phyloP scores from a whole-genome alignment of 1,139 yeast species.

The Magnusiomyces sp. region DNA sequence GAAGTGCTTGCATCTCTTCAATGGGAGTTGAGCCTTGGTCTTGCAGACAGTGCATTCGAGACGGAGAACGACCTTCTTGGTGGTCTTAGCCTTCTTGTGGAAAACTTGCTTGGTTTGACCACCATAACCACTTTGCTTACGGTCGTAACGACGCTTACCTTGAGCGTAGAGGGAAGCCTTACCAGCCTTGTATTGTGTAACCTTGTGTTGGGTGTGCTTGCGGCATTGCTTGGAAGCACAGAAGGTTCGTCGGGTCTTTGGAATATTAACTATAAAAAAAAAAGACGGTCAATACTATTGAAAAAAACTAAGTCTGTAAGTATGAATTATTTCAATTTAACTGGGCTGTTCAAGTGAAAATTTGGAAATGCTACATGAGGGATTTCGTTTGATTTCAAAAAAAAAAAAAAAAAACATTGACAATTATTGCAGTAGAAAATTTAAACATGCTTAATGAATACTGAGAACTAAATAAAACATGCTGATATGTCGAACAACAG shows the following conservation, averaged over 20 bases:
- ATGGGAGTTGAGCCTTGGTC: conserved; percentile 96
- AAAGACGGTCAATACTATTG: too few species aligned
- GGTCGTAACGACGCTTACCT: conserved; percentile 99
- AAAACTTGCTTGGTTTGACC: conserved; percentile 99
- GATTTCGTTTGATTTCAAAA: too few species aligned
- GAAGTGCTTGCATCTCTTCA: conserved; percentile 99
- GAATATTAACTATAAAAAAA: conserved; percentile 82
- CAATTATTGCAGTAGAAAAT: too few species aligned
- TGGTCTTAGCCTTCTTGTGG: conserved; percentile 99
- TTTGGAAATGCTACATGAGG: conserved; percentile 87
- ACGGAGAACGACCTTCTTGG: conserved; percentile 99
- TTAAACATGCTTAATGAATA: too few species aligned
- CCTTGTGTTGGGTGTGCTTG: conserved; percentile 99
- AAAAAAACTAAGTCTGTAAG: background rate
- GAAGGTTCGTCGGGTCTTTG: conserved; percentile 99
- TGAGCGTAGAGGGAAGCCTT: conserved; percentile 98
- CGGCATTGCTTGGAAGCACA: conserved; percentile 99
- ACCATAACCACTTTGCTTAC: conserved; percentile 99
- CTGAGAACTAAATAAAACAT: background rate
- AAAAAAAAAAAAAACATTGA: too few species aligned
- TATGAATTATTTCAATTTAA: too few species aligned
- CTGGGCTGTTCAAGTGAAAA: conserved; percentile 46
- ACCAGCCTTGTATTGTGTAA: conserved; percentile 99
- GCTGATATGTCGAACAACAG: background rate
- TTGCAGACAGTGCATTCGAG: conserved; percentile 98